Base-by-base conservation (phyloP, 345 rosid genomes). In the Arabis hirsuta region DNA sequence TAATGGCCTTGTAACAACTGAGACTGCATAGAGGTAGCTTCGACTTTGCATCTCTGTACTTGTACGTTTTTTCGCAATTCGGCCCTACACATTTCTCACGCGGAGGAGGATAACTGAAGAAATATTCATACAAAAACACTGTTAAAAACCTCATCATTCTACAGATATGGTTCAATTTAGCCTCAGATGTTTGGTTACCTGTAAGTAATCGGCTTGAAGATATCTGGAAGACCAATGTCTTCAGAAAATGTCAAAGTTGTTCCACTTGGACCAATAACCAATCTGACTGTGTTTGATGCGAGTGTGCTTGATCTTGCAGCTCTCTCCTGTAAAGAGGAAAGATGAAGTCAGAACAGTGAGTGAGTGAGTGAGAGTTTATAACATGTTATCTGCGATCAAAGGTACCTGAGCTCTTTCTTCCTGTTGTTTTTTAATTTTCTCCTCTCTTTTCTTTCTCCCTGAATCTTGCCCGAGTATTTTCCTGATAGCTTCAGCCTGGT, bases 11-110 rank as follows among this genome's bases (percentile, higher is more conserved):
- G 83, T 88, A 90, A 78, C 97, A 90, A 46, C 69, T 53, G 24
- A 90, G 85, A 74, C 97, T 90, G 77, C 97, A 90, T 2, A 90
- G 69, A 22, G 95, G 97, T 67, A 86, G 92, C 80, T 83, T 86
- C 9, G 95, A 84, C 74, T 86, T 85, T 36, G 95, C 85, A 64
- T 90, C 95, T 9, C 95, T 78, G 34, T 90, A 90, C 76, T 78
- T 90, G 82, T 84, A 88, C 3, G 84, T 76, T 60, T 85, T 88
- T 41, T 84, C 73, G 73, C 97, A 90, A 11, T 84, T 83, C 27
- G 95, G 92, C 42, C 85, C 95, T 0, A 86, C 95, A 38, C 97
- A 90, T 55, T 83, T 86, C 67, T 90, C 97, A 0, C 92, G 84
- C 0, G 84, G 85, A 19, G 90, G 90, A 36, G 97, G 97, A 77